These are phyloP conservation scores for Aspergillus hortae DNA, from an alignment of 2,329 filamentous ascomycete species.

Conservation along the genomic window DNA sequence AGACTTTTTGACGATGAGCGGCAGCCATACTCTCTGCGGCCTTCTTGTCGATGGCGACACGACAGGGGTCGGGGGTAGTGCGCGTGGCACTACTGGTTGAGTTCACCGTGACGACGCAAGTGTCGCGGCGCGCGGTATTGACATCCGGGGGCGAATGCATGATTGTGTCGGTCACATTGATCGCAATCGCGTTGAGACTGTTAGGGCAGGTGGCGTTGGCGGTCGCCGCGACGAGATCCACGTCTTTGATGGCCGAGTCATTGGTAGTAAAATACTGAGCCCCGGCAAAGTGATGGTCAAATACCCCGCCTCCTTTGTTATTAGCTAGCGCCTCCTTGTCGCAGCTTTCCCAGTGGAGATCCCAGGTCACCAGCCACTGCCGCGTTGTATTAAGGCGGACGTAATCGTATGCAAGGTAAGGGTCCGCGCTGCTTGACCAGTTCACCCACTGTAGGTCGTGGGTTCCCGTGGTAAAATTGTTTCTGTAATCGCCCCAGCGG, in stretches of 20 bases:
- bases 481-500: neutral
- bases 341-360: neutral
- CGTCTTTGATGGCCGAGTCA: neutral
- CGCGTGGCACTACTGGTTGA: neutral
- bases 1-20: neutral
- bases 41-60: neutral
- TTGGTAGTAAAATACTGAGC: neutral
- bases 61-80: neutral
- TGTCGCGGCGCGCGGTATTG: neutral
- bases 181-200: neutral
- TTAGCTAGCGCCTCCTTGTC: neutral
- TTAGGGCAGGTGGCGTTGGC: neutral
- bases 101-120: neutral
- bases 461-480: neutral
- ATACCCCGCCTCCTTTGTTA: neutral
- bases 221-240: neutral
- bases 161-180: neutral
- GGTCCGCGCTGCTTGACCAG: conserved; percentile 18
- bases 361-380: neutral
- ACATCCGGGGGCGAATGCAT: neutral
- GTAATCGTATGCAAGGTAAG: neutral
- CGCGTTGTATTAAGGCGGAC: neutral
- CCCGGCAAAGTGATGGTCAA: neutral
- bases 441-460: conserved; percentile 13
- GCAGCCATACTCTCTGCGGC: neutral